Conservation (phyloP, 2,329 filamentous ascomycete species). For the Phyllosticta ampelicida region DNA sequence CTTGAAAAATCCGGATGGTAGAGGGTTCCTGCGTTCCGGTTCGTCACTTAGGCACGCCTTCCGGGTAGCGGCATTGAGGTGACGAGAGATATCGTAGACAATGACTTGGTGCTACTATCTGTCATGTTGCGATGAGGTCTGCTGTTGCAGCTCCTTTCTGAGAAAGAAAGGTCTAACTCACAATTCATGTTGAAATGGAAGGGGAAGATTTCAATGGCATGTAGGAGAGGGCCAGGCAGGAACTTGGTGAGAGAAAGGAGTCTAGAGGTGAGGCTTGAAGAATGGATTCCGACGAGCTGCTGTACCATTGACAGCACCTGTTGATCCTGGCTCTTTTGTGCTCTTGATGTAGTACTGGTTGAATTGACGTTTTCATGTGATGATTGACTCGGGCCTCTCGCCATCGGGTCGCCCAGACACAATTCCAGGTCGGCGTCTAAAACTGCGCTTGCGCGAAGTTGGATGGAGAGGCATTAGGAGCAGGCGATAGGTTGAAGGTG, state of each 20-base stretch:
- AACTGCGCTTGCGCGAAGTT: background rate
- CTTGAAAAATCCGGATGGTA: background rate
- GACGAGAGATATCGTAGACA: background rate
- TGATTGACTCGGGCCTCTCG: background rate
- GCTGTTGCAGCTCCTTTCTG: background rate
- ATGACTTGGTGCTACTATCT: background rate
- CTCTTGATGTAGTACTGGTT: background rate
- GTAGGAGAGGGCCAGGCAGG: background rate
- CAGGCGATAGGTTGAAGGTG: background rate
- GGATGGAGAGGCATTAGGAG: background rate
- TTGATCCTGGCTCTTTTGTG: background rate
- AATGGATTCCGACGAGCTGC: background rate
- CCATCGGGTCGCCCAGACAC: background rate
- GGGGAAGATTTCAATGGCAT: too few relatives aligned
- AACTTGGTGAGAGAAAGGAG: background rate
- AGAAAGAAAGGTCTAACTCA: background rate
- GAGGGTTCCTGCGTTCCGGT: background rate
- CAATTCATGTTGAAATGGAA: background rate
- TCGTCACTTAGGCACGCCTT: background rate
- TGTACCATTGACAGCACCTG: background rate
- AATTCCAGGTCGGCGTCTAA: background rate
- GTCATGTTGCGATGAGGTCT: background rate
- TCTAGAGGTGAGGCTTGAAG: background rate
- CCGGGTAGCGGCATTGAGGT: background rate
- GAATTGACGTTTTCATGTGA: background rate